Evolutionary conservation across 345 rosid genomes (phyloP), one percentile per base, ranked within the genome.

Genomic region (Eucalyptus melliodora): DNA sequence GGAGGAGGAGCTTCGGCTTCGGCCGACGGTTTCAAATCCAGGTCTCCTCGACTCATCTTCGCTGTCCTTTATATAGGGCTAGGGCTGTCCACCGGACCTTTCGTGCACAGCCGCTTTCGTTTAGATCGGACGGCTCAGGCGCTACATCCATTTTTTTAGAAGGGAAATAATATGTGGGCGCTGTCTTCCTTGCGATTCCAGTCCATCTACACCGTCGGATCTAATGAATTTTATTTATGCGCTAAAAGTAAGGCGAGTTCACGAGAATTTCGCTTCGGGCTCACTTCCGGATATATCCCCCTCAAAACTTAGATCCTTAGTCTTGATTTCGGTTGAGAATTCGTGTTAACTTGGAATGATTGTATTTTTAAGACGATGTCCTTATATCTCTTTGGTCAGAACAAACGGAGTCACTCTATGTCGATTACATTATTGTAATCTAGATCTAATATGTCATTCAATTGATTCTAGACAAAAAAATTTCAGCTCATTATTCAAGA

Each of bases 41-140:
- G 0, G 15, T 77, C 1, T 2, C 7, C 4, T 10, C 9, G 23
- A 6, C 8, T 37, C 47, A 17, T 11, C 83, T 21, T 21, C 27
- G 83, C 83, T 44, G 83, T 37, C 47, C 47, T 77, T 37, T 77
- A 77, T 77, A 77, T 77, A 77, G 2, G 83, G 83, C 27, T 77
- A 77, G 83, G 83, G 83, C 83, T 77, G 45, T 4, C 6, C 26
- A 21, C 83, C 47, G 0, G 83, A 37, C 15, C 45, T 42, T 19
- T 77, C 45, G 45, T 6, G 26, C 0, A 0, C 4, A 6, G 3
- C 83, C 24, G 26, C 27, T 13, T 11, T 37, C 27, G 15, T 11
- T 3, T 21, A 11, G 83, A 77, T 37, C 83, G 16, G 27, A 77
- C 83, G 83, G 83, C 83, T 11, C 47, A 6, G 47, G 42, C 47